A percentile compares a stretch with the other conserved stretches of the same genome.
These are phyloP conservation scores for Linum usitatissimum DNA, from an alignment of 345 rosid species.

Conservation along the genomic window DNA sequence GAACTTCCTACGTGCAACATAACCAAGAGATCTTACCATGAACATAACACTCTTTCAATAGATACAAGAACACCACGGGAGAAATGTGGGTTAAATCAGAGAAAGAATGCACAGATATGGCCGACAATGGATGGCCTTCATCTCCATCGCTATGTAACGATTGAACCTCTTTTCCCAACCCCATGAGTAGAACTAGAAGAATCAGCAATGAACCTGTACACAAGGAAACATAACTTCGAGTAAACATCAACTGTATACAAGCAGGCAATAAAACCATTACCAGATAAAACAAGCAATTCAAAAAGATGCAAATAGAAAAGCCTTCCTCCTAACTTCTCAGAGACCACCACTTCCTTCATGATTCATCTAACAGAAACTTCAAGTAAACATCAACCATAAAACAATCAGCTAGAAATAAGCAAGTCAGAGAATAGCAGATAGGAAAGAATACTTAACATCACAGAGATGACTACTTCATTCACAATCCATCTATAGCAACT, in stretches of 20 bases:
- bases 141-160: constrained; percentile 12
- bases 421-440: too few species aligned
- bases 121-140: constrained; percentile 14
- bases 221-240: not conserved
- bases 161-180: constrained; percentile 27
- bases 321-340: too few species aligned
- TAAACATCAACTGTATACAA: not conserved
- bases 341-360: too few species aligned
- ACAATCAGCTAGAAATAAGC: too few species aligned
- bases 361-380: too few species aligned
- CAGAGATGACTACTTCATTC: too few species aligned
- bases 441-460: too few species aligned
- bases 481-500: too few species aligned
- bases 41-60: constrained; percentile 63
- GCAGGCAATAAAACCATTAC: not conserved
- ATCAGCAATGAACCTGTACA: constrained; percentile 14
- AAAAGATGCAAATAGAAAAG: not conserved
- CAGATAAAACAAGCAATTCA: not conserved
- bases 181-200: constrained; percentile 26
- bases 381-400: too few species aligned
- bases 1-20: not conserved
- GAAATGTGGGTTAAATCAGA: constrained; percentile 53
- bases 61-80: constrained; percentile 66
- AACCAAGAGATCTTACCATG: constrained; percentile 34
- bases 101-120: constrained; percentile 42